These are phyloP conservation scores for Plantago ovata DNA, from an alignment of 257 asterid genomes.

Conservation along the genomic window DNA sequence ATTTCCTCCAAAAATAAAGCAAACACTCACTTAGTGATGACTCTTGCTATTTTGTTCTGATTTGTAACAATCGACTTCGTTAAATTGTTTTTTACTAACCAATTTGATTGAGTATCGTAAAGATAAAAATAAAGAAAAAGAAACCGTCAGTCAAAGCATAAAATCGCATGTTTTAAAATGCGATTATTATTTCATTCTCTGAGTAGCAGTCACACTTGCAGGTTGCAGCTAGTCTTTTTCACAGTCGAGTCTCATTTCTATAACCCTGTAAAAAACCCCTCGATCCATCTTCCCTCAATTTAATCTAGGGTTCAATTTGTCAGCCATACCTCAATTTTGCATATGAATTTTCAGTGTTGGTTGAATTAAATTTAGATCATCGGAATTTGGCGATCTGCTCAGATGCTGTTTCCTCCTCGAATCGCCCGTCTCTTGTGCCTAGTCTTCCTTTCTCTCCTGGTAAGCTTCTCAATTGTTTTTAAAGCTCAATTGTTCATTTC, in stretches of 20 bases:
- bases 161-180: no score
- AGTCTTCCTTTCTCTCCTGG: conserved; percentile 31
- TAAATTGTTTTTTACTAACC: no score
- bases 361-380: conserved; percentile 18
- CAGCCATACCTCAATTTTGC: not conserved
- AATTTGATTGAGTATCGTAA: no score
- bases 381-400: conserved; percentile 37
- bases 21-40: no score
- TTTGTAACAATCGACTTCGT: no score
- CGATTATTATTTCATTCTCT: no score
- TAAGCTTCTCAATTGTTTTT: conserved; percentile 16
- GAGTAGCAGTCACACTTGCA: no score
- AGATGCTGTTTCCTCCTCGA: conserved; percentile 39
- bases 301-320: conserved; percentile 11
- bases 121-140: no score
- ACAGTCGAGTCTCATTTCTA: conserved; percentile 10
- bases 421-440: conserved; percentile 26
- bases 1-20: no score
- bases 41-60: no score
- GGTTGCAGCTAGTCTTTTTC: conserved; percentile 14
- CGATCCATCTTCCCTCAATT: conserved; percentile 25
- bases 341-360: conserved; percentile 1
- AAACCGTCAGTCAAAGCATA: no score
- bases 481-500: not conserved
- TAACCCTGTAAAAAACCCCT: conserved; percentile 24